Percentiles rank a stretch among this genome's conserved stretches.
phyloP scores from a whole-genome alignment of 768 basidiomycete genomes.

The Phanerochaete sordida region DNA sequence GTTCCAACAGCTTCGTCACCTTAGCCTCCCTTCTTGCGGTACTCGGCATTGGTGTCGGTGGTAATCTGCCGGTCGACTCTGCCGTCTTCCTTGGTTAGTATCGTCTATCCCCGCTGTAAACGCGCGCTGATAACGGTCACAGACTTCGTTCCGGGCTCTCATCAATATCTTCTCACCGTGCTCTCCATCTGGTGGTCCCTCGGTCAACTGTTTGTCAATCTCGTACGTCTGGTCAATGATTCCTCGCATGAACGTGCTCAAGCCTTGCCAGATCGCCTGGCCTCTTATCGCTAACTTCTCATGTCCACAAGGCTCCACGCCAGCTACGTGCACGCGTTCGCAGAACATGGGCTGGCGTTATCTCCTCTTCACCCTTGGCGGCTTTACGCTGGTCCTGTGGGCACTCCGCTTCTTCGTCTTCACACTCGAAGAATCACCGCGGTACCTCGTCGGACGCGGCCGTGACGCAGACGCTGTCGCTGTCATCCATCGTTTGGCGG shows the following conservation, averaged over 20 bases:
- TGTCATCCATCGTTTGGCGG: constrained; percentile 46
- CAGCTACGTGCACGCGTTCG: constrained; percentile 33
- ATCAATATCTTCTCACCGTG: constrained; percentile 57
- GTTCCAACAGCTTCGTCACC: constrained; percentile 42
- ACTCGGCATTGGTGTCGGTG: constrained; percentile 48
- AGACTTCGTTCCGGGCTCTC: constrained; percentile 50
- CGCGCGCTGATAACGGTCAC: constrained; percentile 2
- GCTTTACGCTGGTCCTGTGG: constrained; percentile 51
- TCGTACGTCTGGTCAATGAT: constrained; percentile 29
- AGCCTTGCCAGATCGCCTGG: constrained; percentile 47
- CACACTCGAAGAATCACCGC: constrained; percentile 52
- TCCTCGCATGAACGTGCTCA: background rate
- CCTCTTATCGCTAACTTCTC: constrained; percentile 55
- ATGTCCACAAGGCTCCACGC: constrained; percentile 31
- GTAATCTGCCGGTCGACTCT: constrained; percentile 56
- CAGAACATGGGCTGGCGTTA: constrained; percentile 68
- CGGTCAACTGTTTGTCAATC: constrained; percentile 48
- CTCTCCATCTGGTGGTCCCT: constrained; percentile 59
- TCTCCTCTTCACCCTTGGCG: constrained; percentile 50
- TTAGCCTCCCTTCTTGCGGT: constrained; percentile 45
- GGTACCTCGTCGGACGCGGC: constrained; percentile 53
- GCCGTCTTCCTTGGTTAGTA: constrained; percentile 45
- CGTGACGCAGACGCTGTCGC: constrained; percentile 48
- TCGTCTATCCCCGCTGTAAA: background rate
- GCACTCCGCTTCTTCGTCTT: constrained; percentile 50